Base-by-base conservation (phyloP, 2,329 filamentous ascomycete genomes). In the Coleophoma cylindrospora region DNA sequence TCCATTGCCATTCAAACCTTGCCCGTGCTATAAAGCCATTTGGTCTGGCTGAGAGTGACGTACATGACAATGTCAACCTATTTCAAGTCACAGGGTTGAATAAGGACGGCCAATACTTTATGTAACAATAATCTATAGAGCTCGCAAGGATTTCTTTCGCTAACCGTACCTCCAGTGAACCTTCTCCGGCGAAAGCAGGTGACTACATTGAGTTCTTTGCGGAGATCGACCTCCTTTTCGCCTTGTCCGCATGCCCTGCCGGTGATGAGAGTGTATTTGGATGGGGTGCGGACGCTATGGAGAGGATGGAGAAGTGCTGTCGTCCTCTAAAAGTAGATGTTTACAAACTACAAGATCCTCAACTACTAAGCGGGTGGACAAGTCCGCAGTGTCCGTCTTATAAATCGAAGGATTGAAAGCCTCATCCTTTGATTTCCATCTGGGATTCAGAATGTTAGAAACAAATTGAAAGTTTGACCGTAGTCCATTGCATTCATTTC, bases 1-100 rank as follows among this genome's bases (percentile, higher is more conserved):
- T 27, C 27, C 27, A 27, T 6, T 27, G 27, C 27, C 27, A 27
- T 27, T 27, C 46, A 4, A 92, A 92, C 65, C 75, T 94, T 13
- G 82, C 80, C 1, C 79, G 89, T 3, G 85, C 88, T 0, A 80
- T 91, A 3, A 53, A 82, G 1, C 82, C 83, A 0, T 82, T 74
- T 53, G 86, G 87, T 0, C 65, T 92, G 44, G 75, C 73, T 8
- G 89, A 92, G 66, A 72, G 73, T 34, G 87, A 92, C 61, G 81
- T 92, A 2, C 89, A 92, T 61, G 88, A 94, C 64, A 88, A 92
- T 1, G 74, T 94, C 49, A 92, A 92, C 61, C 73, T 92, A 5
- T 92, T 94, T 63, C 89, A 92, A 64, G 86, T 90, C 11, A 92
- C 89, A 0, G 87, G 87, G 0, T 65, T 92, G 45, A 84, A 92